Conservation (phyloP, 2,329 filamentous ascomycete genomes). For the Aureobasidium pullulans region DNA sequence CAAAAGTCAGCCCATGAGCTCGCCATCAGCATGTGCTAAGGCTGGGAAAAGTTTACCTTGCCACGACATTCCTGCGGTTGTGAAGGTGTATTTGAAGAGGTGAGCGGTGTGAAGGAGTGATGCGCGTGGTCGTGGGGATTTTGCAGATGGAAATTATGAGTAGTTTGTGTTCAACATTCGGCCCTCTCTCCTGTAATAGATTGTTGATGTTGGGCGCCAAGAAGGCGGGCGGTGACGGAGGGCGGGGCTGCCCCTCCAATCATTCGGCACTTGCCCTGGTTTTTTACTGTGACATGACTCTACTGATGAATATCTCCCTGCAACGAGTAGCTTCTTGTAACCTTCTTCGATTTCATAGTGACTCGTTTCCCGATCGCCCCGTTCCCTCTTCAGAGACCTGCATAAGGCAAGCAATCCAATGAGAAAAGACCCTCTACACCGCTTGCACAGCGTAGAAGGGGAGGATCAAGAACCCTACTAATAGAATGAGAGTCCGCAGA, state of each 20-base stretch:
- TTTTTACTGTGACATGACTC: not conserved
- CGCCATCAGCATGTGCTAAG: not conserved
- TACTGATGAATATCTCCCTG: not conserved
- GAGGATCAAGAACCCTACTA: conserved; percentile 3
- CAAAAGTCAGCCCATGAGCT: conserved; percentile 15
- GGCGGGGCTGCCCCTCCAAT: conserved; percentile 12
- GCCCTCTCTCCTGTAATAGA: conserved; percentile 6
- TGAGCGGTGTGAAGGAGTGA: conserved; percentile 7
- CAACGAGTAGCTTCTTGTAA: too few species aligned
- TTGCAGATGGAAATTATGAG: conserved; percentile 3
- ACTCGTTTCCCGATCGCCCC: not conserved
- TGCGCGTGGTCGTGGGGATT: not conserved
- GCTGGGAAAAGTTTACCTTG: conserved; percentile 49
- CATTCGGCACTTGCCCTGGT: not conserved
- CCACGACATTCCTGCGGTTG: conserved; percentile 57
- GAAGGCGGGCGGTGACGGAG: conserved; percentile 9
- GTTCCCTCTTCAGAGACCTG: conserved; percentile 10
- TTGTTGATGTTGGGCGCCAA: conserved; percentile 13
- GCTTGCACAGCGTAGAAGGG: not conserved
- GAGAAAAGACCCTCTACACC: conserved; percentile 12
- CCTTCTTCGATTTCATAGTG: too few species aligned
- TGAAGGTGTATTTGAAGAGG: conserved; percentile 2
- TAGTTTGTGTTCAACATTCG: not conserved
- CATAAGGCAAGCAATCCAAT: conserved; percentile 3
- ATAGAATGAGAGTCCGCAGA: not conserved